A percentile compares a stretch with the other conserved stretches of the same genome.
These are phyloP conservation scores for Penicillium sp. DNA, from an alignment of 2,329 filamentous ascomycete species.

Conservation along the genomic window DNA sequence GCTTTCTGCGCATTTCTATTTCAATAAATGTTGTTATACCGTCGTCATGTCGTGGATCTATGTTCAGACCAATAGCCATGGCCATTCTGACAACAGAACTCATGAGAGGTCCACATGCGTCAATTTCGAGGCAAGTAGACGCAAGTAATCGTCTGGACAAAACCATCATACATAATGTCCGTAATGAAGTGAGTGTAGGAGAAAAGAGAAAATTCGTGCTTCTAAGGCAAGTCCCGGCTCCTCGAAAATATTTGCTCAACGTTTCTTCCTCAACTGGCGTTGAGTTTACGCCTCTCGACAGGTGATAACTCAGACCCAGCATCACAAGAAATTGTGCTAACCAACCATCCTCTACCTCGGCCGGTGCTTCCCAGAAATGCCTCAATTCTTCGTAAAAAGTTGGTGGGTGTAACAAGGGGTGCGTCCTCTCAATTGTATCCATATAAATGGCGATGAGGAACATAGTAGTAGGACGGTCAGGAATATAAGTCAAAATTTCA, in stretches of 20 bases:
- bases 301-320: conserved; percentile 16
- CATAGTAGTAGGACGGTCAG: conserved; percentile 3
- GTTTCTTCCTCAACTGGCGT: conserved; percentile 6
- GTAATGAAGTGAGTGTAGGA: conserved; percentile 17
- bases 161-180: conserved; percentile 19
- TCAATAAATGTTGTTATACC: conserved; percentile 34
- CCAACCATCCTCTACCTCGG: conserved; percentile 17
- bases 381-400: conserved; percentile 38
- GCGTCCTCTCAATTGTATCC: conserved; percentile 12
- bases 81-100: conserved; percentile 48
- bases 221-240: conserved; percentile 18
- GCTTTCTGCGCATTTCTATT: conserved; percentile 48
- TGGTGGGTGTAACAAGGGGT: conserved; percentile 34
- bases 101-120: conserved; percentile 19
- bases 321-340: conserved; percentile 18
- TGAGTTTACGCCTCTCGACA: conserved; percentile 4
- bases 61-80: conserved; percentile 52
- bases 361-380: conserved; percentile 27
- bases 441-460: conserved; percentile 11
- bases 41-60: conserved; percentile 31
- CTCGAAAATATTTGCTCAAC: conserved; percentile 13
- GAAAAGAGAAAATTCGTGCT: conserved; percentile 16
- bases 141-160: conserved; percentile 17
- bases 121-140: conserved; percentile 18
- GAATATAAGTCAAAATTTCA: conserved; percentile 10